Evolutionary conservation across 495 filamentous ascomycete species (phyloP).

Genomic region (Xanthoparmelia taractica): DNA sequence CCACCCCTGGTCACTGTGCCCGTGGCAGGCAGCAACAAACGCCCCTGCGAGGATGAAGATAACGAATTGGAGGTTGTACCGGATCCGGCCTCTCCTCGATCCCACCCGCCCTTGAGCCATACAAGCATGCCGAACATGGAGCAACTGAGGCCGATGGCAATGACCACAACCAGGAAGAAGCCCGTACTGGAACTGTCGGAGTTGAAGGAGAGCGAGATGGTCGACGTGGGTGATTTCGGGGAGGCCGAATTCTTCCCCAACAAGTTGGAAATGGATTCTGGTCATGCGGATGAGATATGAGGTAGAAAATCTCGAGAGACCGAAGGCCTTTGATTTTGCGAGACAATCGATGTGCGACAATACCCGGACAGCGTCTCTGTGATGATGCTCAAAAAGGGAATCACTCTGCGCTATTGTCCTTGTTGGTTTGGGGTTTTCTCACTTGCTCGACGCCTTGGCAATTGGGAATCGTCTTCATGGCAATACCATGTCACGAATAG

Average conservation of each 20-base stretch:
- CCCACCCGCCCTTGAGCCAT: conserved; percentile 13
- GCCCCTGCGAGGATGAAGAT: conserved; percentile 19
- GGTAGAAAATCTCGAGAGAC: neutral
- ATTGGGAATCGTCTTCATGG: neutral
- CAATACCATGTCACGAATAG: neutral
- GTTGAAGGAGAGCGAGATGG: conserved; percentile 24
- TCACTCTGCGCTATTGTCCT: neutral
- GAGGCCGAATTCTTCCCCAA: conserved; percentile 22
- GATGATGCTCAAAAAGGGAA: neutral
- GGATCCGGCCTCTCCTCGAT: conserved; percentile 6
- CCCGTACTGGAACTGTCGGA: neutral
- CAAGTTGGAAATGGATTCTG: conserved; percentile 6
- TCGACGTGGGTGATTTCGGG: conserved; percentile 20
- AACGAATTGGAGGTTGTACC: conserved; percentile 12
- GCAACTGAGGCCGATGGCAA: conserved; percentile 1
- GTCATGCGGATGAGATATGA: conserved; percentile 3
- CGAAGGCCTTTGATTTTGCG: neutral
- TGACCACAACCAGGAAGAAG: conserved; percentile 16
- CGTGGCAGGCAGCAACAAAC: conserved; percentile 8
- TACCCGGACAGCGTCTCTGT: neutral
- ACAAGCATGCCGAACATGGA: conserved; percentile 18
- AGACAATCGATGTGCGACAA: neutral
- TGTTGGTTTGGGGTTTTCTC: neutral
- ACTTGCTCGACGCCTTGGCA: neutral
- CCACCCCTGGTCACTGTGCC: neutral